Evolutionary conservation across 2,329 filamentous ascomycete genomes (phyloP).

Genomic region (Diaporthe aspalathi): DNA sequence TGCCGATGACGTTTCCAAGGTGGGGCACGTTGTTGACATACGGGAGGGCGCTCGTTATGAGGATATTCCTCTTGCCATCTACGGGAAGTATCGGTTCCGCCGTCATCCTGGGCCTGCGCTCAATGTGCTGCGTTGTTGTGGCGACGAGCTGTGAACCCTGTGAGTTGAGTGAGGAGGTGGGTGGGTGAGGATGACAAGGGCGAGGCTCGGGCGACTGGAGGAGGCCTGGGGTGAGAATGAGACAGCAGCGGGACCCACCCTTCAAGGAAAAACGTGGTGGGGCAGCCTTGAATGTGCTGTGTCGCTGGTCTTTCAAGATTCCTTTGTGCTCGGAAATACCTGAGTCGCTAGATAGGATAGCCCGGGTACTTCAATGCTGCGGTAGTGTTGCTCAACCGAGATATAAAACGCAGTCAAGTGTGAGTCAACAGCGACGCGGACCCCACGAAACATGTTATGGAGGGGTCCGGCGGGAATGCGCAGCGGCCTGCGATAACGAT

Average conservation of each 20-base stretch:
- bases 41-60: slow-evolving; percentile 91
- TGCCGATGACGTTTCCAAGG: slow-evolving; percentile 88
- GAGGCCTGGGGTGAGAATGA: slow-evolving; percentile 6
- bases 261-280: slow-evolving; percentile 30
- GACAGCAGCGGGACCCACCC: slow-evolving; percentile 10
- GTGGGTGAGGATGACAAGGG: neutral
- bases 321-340: neutral
- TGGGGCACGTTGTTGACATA: slow-evolving; percentile 87
- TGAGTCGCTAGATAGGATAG: neutral
- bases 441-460: neutral
- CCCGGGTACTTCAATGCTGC: neutral
- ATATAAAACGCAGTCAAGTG: slow-evolving; percentile 2
- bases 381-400: neutral
- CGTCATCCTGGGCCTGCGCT: slow-evolving; percentile 5
- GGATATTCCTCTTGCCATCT: slow-evolving; percentile 83
- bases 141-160: neutral
- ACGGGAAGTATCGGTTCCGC: slow-evolving; percentile 68
- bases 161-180: neutral
- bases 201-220: neutral
- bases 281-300: slow-evolving; percentile 21
- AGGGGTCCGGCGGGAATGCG: slow-evolving; percentile 14
- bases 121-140: neutral
- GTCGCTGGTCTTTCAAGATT: neutral
- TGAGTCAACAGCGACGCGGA: slow-evolving; percentile 19
- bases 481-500: slow-evolving; percentile 18